Percentiles rank a stretch among this genome's conserved stretches.
These are phyloP conservation scores for Umbilicaria muhlenbergii DNA, from an alignment of 495 filamentous ascomycete genomes.

Conservation along the genomic window DNA sequence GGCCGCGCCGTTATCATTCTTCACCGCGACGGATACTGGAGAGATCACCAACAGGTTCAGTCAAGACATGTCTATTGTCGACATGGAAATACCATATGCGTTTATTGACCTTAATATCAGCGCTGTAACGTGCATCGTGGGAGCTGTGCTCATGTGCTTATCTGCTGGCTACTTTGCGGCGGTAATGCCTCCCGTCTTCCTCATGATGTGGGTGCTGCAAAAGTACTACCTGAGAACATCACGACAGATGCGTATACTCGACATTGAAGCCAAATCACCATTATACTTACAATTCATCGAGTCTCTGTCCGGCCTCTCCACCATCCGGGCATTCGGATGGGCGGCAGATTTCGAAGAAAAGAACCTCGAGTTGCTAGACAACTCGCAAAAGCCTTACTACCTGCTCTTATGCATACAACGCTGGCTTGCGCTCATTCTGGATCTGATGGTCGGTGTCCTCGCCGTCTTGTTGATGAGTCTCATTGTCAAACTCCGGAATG, in stretches of 20 bases:
- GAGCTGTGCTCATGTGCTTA: conserved; percentile 34
- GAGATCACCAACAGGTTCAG: conserved; percentile 38
- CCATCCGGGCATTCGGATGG: conserved; percentile 44
- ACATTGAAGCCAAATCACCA: conserved; percentile 45
- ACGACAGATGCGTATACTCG: conserved; percentile 45
- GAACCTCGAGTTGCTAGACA: conserved; percentile 36
- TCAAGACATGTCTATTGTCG: conserved; percentile 44
- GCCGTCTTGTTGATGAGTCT: conserved; percentile 32
- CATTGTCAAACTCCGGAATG: conserved; percentile 27
- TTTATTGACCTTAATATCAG: conserved; percentile 30
- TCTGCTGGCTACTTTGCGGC: conserved; percentile 33
- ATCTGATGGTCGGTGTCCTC: conserved; percentile 31
- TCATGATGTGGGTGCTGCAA: conserved; percentile 37
- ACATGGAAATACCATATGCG: conserved; percentile 36
- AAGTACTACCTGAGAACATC: conserved; percentile 49
- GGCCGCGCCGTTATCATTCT: conserved; percentile 30
- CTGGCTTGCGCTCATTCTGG: conserved; percentile 36
- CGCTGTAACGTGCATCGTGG: conserved; percentile 29
- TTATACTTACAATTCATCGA: conserved; percentile 45
- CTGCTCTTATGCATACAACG: conserved; percentile 37
- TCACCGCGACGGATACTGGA: conserved; percentile 30
- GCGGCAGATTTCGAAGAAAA: conserved; percentile 26
- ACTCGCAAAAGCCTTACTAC: conserved; percentile 42
- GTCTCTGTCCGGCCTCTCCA: conserved; percentile 29
- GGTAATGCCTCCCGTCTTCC: conserved; percentile 31